phyloP scores from a whole-genome alignment of 441 rosid genomes.

The Pelargonium myrrhifolium region DNA sequence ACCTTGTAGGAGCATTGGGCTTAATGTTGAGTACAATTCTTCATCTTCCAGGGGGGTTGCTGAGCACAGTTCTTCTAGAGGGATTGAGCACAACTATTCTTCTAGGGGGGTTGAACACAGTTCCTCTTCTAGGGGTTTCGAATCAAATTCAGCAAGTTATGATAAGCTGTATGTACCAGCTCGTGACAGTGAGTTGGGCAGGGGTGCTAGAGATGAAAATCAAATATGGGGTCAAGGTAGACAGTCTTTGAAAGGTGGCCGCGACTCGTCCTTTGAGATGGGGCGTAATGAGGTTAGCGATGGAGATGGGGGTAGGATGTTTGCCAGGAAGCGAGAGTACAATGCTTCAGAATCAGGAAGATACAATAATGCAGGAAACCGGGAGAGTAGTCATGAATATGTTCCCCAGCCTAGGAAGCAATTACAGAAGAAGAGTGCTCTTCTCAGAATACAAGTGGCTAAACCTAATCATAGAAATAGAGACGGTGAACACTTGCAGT shows the following conservation, averaged over 20 bases:
- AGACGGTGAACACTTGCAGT: conserved; percentile 39
- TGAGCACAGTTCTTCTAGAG: conserved; percentile 29
- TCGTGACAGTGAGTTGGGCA: conserved; percentile 22
- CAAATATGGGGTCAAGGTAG: conserved; percentile 37
- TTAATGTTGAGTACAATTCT: background rate
- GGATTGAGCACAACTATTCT: conserved; percentile 15
- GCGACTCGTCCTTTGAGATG: conserved; percentile 25
- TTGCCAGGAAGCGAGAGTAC: conserved; percentile 34
- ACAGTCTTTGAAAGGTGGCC: conserved; percentile 21
- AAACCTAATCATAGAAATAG: conserved; percentile 43
- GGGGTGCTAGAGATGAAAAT: conserved; percentile 27
- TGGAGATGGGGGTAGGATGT: conserved; percentile 28
- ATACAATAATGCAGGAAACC: conserved; percentile 37
- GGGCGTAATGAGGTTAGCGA: conserved; percentile 23
- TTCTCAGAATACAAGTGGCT: conserved; percentile 64
- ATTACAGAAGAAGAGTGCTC: conserved; percentile 72
- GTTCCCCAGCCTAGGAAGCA: conserved; percentile 45
- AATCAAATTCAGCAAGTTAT: conserved; percentile 27
- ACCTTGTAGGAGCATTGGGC: conserved; percentile 1
- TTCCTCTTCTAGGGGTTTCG: conserved; percentile 23
- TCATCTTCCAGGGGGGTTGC: background rate
- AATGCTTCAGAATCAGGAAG: conserved; percentile 36
- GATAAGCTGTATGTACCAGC: conserved; percentile 27
- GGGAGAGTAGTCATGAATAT: conserved; percentile 45
- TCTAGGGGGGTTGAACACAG: conserved; percentile 29